Percentiles rank a stretch among this genome's conserved stretches.
Conservation (phyloP, 139 green algal genomes). For the Chlamydomonas sp. region DNA sequence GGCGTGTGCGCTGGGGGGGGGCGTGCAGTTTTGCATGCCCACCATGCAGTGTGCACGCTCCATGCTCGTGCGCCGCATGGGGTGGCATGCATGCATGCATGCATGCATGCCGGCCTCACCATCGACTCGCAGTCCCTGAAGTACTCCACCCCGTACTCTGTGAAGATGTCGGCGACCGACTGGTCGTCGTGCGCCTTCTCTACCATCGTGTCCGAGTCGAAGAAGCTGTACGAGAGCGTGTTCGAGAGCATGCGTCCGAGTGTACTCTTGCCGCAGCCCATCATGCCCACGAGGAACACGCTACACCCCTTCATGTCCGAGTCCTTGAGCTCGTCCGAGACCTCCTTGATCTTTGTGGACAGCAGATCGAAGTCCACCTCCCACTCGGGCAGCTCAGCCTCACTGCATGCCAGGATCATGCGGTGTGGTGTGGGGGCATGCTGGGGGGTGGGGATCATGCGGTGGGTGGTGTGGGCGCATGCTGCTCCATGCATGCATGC, state of each 20-base stretch:
- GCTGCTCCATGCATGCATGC: too few species aligned
- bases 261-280: constrained; percentile 71
- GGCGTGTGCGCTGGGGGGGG: too few species aligned
- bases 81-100: too few species aligned
- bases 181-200: constrained; percentile 51
- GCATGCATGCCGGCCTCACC: constrained; percentile 30
- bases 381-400: too few species aligned
- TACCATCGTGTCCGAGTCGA: constrained; percentile 77
- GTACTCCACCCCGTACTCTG: constrained; percentile 68
- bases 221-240: constrained; percentile 70
- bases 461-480: too few species aligned
- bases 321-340: constrained; percentile 49
- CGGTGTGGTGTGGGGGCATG: too few species aligned
- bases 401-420: too few species aligned
- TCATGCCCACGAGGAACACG: constrained; percentile 87
- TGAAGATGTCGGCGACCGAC: constrained; percentile 69
- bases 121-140: constrained; percentile 76
- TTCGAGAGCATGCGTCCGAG: constrained; percentile 52
- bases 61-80: too few species aligned
- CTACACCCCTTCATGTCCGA: constrained; percentile 66
- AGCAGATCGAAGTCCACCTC: constrained; percentile 51
- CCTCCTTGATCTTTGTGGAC: constrained; percentile 27
- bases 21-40: neutral
- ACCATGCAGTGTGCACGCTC: too few species aligned
- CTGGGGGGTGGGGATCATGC: too few species aligned